Evolutionary conservation across 495 filamentous ascomycete species (phyloP).

Genomic region (Aspergillus conjunctus): DNA sequence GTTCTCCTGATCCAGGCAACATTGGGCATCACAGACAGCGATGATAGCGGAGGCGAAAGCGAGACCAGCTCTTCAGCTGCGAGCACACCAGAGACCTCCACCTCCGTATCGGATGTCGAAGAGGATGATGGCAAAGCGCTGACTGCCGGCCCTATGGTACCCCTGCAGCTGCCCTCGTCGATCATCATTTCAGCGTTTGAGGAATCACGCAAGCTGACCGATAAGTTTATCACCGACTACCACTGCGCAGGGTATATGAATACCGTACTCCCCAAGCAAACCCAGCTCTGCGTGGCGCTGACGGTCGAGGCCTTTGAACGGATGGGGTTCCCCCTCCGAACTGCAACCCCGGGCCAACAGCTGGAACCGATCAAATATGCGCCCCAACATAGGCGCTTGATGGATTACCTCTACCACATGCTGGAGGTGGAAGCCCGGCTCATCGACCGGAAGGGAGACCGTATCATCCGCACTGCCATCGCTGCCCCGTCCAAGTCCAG

Average conservation of each 20-base stretch:
- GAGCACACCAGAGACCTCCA: too few relatives aligned
- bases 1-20: too few relatives aligned
- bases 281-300: slow-evolving; percentile 37
- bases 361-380: slow-evolving; percentile 34
- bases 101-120: too few relatives aligned
- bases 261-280: slow-evolving; percentile 23
- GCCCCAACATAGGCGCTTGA: slow-evolving; percentile 31
- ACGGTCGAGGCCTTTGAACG: slow-evolving; percentile 46
- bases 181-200: slow-evolving; percentile 16
- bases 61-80: too few relatives aligned
- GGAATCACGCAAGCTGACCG: slow-evolving; percentile 31
- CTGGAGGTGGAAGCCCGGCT: slow-evolving; percentile 43
- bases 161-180: too few relatives aligned
- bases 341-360: slow-evolving; percentile 32
- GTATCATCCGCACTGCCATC: slow-evolving; percentile 42
- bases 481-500: slow-evolving; percentile 35
- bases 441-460: slow-evolving; percentile 33
- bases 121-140: too few relatives aligned
- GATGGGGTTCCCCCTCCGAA: slow-evolving; percentile 37
- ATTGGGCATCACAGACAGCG: too few relatives aligned
- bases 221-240: slow-evolving; percentile 38
- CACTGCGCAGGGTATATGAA: slow-evolving; percentile 29
- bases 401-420: slow-evolving; percentile 38
- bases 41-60: too few relatives aligned
- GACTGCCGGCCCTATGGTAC: too few relatives aligned